Evolutionary conservation across 2,329 filamentous ascomycete species (phyloP), one percentile per base, ranked within the genome.

Genomic region (Calycina herbarum): DNA sequence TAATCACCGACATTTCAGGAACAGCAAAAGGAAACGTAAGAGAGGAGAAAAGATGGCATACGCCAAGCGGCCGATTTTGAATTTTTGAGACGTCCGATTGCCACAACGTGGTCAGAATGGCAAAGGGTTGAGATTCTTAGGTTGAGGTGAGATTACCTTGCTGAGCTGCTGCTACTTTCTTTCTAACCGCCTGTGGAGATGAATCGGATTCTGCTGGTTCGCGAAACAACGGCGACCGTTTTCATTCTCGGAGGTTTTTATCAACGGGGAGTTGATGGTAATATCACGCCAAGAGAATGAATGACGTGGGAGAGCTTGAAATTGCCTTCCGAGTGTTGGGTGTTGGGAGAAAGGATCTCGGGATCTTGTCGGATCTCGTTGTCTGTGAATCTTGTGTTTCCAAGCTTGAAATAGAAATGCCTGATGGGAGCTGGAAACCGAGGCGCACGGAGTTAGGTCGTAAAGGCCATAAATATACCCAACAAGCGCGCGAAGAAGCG

Each of bases 391-490:
- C 20, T 24, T 51, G 45, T 51, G n/a, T 51, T 24, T 51, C 45
- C 45, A 51, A 51, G n/a, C 45, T 51, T 0, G 45, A 51, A 27
- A 51, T 51, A 51, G 17, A 20, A 51, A 24, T 24, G 2, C n/a
- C n/a, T 20, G 40, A 6, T 17, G 40, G 15, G 6, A 20, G 27
- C 27, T 29, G 27, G 27, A n/a, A 45, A 45, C 3, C 31, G 31
- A 45, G 42, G 42, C 42, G 42, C 42, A 45, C 42, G 17, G 10
- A 51, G n/a, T 51, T 24, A 51, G 45, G 45, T 15, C 45, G 17
- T 27, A 27, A 51, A 51, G 20, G 45, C 45, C 45, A 51, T 51
- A 51, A 51, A 51, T 51, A 51, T 51, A 51, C 45, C 24, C 45
- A 51, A 51, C 45, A 51, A 24, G 45, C 45, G 45, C 45, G 45